A percentile compares a stretch with the other conserved stretches of the same genome.
Conservation (phyloP, 1,139 yeast species). For the Hansenula sp. region DNA sequence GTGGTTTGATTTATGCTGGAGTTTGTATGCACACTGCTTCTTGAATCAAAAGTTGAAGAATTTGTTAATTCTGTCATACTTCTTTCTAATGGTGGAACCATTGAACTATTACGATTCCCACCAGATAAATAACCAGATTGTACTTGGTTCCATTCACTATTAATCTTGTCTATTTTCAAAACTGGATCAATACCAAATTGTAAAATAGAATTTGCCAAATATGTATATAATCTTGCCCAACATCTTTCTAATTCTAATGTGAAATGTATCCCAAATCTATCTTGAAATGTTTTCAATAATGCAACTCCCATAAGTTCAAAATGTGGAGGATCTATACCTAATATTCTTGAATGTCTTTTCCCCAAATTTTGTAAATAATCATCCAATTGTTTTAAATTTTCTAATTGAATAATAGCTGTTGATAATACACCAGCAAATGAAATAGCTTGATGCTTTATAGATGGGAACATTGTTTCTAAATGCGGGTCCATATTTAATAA, state of each 20-base stretch:
- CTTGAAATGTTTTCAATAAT: constrained; percentile 66
- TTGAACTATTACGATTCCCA: constrained; percentile 2
- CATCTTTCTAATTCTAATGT: constrained; percentile 50
- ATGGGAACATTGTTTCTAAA: constrained; percentile 56
- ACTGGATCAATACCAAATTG: constrained; percentile 65
- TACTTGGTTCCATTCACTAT: constrained; percentile 9
- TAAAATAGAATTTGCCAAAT: constrained; percentile 58
- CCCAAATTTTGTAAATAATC: constrained; percentile 63
- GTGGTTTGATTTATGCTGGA: not conserved
- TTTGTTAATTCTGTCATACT: not conserved
- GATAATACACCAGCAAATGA: constrained; percentile 78
- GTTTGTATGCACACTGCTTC: not conserved
- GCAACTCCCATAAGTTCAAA: constrained; percentile 82
- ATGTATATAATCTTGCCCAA: constrained; percentile 60
- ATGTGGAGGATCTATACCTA: constrained; percentile 69
- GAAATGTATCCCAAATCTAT: constrained; percentile 50
- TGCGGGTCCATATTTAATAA: constrained; percentile 48
- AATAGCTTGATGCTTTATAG: constrained; percentile 66
- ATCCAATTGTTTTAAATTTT: constrained; percentile 41
- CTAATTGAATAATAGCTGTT: constrained; percentile 49
- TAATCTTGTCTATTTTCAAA: constrained; percentile 25
- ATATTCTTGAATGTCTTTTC: constrained; percentile 68
- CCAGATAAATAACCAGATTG: too few relatives aligned
- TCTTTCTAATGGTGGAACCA: constrained; percentile 3
- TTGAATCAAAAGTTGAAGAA: not conserved